Percentiles rank a stretch among this genome's conserved stretches.
Conservation (phyloP, 1,284 basidiomycete species). For the Singerocomus rubriflavus region DNA sequence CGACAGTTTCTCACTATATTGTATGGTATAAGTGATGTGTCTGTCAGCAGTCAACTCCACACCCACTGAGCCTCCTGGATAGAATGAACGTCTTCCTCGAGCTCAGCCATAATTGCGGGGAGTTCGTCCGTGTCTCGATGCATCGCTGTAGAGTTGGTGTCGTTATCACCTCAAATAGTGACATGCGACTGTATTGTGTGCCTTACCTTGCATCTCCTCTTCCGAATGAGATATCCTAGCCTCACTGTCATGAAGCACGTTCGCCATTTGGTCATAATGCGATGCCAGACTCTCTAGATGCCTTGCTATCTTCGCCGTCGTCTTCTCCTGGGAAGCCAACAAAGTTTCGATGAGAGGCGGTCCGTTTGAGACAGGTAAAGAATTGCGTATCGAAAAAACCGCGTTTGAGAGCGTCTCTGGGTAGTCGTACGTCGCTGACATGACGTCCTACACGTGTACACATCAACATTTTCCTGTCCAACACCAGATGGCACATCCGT, state of each 20-base stretch:
- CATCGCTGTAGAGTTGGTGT: slow-evolving; percentile 51
- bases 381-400: slow-evolving; percentile 50
- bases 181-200: not conserved
- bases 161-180: not conserved
- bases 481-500: not conserved
- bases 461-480: not conserved
- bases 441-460: slow-evolving; percentile 46
- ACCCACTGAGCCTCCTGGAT: slow-evolving; percentile 60
- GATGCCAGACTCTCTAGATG: slow-evolving; percentile 65
- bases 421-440: slow-evolving; percentile 61
- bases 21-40: slow-evolving; percentile 1
- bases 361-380: slow-evolving; percentile 42
- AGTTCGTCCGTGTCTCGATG: slow-evolving; percentile 73
- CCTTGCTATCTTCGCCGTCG: slow-evolving; percentile 64
- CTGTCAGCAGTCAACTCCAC: not conserved
- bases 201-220: slow-evolving; percentile 64
- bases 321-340: slow-evolving; percentile 53
- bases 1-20: slow-evolving; percentile 43
- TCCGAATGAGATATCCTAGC: slow-evolving; percentile 59
- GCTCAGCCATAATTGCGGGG: slow-evolving; percentile 64
- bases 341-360: slow-evolving; percentile 46
- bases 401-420: slow-evolving; percentile 57
- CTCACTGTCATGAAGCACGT: slow-evolving; percentile 62
- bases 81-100: slow-evolving; percentile 53
- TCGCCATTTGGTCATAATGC: slow-evolving; percentile 73